Percentiles rank a stretch among this genome's conserved stretches.
Conservation (phyloP, 495 filamentous ascomycete species). For the Penicillium bialowiezense region DNA sequence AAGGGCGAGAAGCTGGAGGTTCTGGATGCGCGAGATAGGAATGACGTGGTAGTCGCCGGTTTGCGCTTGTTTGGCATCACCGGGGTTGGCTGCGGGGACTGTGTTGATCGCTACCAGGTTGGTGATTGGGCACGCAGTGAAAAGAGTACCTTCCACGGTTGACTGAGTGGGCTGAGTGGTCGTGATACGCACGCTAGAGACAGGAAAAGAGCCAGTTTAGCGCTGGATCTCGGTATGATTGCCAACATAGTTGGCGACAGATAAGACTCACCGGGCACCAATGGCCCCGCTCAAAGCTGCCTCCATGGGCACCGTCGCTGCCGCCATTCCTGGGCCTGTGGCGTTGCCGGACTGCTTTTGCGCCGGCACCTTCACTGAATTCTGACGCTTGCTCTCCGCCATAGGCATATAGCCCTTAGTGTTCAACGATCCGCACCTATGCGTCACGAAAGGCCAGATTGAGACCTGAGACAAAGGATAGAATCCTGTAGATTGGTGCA, state of each 20-base stretch:
- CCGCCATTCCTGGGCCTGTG: slow-evolving; percentile 34
- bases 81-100: slow-evolving; percentile 27
- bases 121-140: slow-evolving; percentile 64
- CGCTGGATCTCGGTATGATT: background rate
- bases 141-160: slow-evolving; percentile 62
- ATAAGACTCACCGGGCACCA: slow-evolving; percentile 47
- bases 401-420: slow-evolving; percentile 17
- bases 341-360: slow-evolving; percentile 24
- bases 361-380: slow-evolving; percentile 35
- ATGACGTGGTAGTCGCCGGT: slow-evolving; percentile 63
- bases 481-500: background rate
- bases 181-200: slow-evolving; percentile 56
- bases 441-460: background rate
- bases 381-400: slow-evolving; percentile 50
- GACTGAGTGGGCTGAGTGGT: slow-evolving; percentile 49
- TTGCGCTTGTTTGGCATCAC: slow-evolving; percentile 38
- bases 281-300: slow-evolving; percentile 48
- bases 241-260: background rate
- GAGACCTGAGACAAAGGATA: background rate
- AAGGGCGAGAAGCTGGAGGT: slow-evolving; percentile 58
- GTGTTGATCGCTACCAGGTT: slow-evolving; percentile 64
- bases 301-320: slow-evolving; percentile 44
- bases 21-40: slow-evolving; percentile 60
- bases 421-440: background rate
- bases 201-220: slow-evolving; percentile 2